These are phyloP conservation scores for Nidularia pulvinata DNA, from an alignment of 768 basidiomycete species.

Conservation along the genomic window DNA sequence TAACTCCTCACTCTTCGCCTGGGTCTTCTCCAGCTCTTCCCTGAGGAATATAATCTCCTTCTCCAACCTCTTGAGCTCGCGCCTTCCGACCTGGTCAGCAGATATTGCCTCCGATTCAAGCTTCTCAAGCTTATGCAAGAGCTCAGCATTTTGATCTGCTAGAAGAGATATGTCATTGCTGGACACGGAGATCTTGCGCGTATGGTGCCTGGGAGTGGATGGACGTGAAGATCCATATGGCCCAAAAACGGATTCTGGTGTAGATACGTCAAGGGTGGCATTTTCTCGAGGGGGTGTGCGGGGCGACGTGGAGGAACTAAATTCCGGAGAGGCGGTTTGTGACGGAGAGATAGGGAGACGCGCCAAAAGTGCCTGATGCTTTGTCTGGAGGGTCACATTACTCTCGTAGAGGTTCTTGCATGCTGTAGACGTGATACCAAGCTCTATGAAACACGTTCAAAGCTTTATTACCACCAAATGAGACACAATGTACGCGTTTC, in stretches of 20 bases:
- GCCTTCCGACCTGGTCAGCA: conserved; percentile 67
- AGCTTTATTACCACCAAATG: neutral
- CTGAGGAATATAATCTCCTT: conserved; percentile 76
- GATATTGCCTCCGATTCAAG: conserved; percentile 70
- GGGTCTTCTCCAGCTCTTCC: conserved; percentile 78
- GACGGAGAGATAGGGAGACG: conserved; percentile 53
- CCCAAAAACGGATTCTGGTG: conserved; percentile 20
- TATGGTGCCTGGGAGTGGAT: conserved; percentile 22
- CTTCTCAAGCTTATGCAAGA: conserved; percentile 72
- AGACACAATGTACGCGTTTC: conserved; percentile 15
- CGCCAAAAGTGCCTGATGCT: conserved; percentile 71
- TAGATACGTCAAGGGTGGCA: conserved; percentile 22
- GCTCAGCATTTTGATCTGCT: conserved; percentile 83
- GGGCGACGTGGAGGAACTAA: conserved; percentile 11
- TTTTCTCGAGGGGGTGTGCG: conserved; percentile 14
- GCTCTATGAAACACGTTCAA: conserved; percentile 40
- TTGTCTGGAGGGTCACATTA: conserved; percentile 66
- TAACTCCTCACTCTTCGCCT: conserved; percentile 66
- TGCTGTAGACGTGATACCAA: conserved; percentile 64
- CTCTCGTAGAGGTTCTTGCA: conserved; percentile 71
- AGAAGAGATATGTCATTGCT: conserved; percentile 69
- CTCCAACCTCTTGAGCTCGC: conserved; percentile 71
- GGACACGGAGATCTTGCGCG: conserved; percentile 61
- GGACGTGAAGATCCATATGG: conserved; percentile 17
- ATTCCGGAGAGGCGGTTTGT: conserved; percentile 23